Evolutionary conservation across 1,139 yeast species (phyloP).

Genomic region (Yamadazyma mexicana): DNA sequence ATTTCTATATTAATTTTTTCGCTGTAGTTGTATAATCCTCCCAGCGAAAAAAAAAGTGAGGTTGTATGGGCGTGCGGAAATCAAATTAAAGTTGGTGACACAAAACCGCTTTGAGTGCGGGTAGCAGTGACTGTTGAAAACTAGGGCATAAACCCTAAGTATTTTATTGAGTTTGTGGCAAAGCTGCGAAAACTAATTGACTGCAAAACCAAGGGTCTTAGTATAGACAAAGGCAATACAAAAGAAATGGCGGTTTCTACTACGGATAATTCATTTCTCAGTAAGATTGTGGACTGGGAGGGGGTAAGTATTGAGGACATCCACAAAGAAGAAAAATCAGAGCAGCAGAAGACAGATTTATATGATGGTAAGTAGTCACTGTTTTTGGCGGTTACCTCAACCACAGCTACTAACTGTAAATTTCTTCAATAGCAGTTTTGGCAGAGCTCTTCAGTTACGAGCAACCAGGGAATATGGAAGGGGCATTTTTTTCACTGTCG

Average conservation of each 20-base stretch:
- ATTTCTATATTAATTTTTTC: constrained; percentile 5
- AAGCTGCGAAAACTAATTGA: not conserved
- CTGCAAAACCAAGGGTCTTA: constrained; percentile 1
- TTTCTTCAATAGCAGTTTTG: too few species aligned
- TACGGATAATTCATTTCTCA: not conserved
- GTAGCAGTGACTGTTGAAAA: too few species aligned
- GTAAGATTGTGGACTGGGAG: not conserved
- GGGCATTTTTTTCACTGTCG: too few species aligned
- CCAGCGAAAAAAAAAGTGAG: not conserved
- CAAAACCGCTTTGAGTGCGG: too few species aligned
- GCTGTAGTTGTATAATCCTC: not conserved
- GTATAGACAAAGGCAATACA: too few species aligned
- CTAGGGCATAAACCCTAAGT: constrained; percentile 6
- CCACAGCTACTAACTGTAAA: too few species aligned
- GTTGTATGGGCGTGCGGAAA: constrained; percentile 1
- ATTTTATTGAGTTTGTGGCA: not conserved
- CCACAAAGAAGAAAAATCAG: too few species aligned
- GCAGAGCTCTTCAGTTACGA: too few species aligned
- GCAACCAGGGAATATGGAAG: too few species aligned
- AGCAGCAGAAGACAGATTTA: too few species aligned
- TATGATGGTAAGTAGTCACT: too few species aligned
- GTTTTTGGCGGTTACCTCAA: too few species aligned
- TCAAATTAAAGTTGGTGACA: not conserved
- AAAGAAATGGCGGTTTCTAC: not conserved
- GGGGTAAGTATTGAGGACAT: not conserved